Conservation (phyloP, 257 asterid genomes). For the Sherardia arvensis region DNA sequence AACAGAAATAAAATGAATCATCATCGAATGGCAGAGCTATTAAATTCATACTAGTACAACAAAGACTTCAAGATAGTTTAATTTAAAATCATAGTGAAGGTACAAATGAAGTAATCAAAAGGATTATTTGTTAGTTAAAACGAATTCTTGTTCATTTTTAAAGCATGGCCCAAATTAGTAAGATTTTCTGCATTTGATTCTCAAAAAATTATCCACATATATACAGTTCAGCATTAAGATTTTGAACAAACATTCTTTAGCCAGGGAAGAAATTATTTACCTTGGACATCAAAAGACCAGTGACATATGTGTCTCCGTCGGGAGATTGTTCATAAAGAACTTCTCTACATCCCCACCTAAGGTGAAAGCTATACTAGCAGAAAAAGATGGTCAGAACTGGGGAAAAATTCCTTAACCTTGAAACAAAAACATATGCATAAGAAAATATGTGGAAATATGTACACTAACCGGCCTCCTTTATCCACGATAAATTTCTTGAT, state of each 20-base stretch:
- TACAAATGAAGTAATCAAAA: background rate
- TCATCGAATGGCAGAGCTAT: background rate
- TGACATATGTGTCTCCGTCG: conserved; percentile 61
- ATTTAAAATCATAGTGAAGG: background rate
- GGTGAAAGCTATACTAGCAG: conserved; percentile 65
- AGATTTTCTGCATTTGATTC: background rate
- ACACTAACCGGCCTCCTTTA: conserved; percentile 84
- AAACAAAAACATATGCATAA: background rate
- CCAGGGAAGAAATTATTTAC: conserved; percentile 26
- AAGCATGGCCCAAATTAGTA: background rate
- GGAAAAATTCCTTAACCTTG: background rate
- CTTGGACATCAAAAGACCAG: conserved; percentile 93
- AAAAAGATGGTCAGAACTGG: conserved; percentile 2
- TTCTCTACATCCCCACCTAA: conserved; percentile 99
- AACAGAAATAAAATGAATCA: conserved; percentile 11
- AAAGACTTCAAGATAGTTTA: background rate
- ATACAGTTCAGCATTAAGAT: background rate
- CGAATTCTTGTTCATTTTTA: background rate
- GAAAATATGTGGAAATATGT: background rate
- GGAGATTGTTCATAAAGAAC: conserved; percentile 64
- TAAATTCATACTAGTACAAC: background rate
- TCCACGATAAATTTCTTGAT: conserved; percentile 70
- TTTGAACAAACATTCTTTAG: background rate
- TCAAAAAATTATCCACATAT: background rate
- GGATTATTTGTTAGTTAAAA: background rate